Evolutionary conservation across 768 basidiomycete species (phyloP).

Genomic region (Mycena polygramma): DNA sequence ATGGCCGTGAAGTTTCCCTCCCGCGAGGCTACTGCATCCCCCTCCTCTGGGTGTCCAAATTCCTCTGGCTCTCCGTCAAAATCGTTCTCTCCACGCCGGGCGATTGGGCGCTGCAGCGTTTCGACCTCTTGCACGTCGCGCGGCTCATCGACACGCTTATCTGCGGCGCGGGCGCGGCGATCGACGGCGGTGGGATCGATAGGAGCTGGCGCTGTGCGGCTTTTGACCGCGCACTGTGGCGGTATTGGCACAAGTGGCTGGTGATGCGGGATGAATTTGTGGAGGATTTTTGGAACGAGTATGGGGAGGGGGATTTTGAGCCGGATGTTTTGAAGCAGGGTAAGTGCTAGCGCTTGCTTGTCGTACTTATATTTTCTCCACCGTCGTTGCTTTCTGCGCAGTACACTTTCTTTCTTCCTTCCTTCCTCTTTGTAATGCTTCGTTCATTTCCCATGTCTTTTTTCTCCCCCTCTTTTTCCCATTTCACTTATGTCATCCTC

Average conservation of each 20-base stretch:
- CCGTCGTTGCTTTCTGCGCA: too few species aligned
- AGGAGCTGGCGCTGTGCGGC: slow-evolving; percentile 53
- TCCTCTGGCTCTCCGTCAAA: slow-evolving; percentile 4
- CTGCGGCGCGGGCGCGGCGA: slow-evolving; percentile 45
- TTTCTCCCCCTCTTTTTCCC: too few species aligned
- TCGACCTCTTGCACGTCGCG: slow-evolving; percentile 58
- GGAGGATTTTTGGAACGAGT: slow-evolving; percentile 55
- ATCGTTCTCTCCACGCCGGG: slow-evolving; percentile 23
- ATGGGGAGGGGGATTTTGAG: slow-evolving; percentile 57
- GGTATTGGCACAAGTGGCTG: slow-evolving; percentile 59
- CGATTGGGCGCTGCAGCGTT: slow-evolving; percentile 58
- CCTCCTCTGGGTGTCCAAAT: slow-evolving; percentile 22
- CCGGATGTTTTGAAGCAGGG: slow-evolving; percentile 55
- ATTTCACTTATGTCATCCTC: too few species aligned
- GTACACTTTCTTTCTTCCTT: not conserved
- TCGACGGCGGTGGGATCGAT: slow-evolving; percentile 43
- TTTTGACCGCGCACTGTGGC: slow-evolving; percentile 58
- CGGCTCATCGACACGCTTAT: slow-evolving; percentile 53
- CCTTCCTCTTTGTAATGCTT: not conserved
- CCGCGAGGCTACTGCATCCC: slow-evolving; percentile 28
- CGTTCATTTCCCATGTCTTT: too few species aligned
- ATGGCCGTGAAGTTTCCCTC: not conserved
- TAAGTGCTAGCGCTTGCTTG: too few species aligned
- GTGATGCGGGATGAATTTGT: slow-evolving; percentile 53
- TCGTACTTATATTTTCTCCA: too few species aligned